A percentile compares a stretch with the other conserved stretches of the same genome.
These are phyloP conservation scores for Malus domestica DNA, from an alignment of 306 rosid species.

Conservation along the genomic window ASM211411v1 NC_041799.1:1388001-1388500, in stretches of 20 bases:
- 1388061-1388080: constrained; percentile 64
- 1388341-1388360: constrained; percentile 40
- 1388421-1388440: neutral
- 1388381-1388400: constrained; percentile 13
- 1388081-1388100: constrained; percentile 59
- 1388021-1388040: constrained; percentile 40
- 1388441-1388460: neutral
- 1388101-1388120: constrained; percentile 70
- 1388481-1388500: neutral
- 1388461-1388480: neutral
- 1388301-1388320: constrained; percentile 78
- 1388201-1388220: constrained; percentile 61
- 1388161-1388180: constrained; percentile 25
- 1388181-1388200: constrained; percentile 37
- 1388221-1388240: constrained; percentile 99
- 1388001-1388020: constrained; percentile 30
- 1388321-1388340: constrained; percentile 52
- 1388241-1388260: constrained; percentile 99
- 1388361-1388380: constrained; percentile 25
- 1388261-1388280: constrained; percentile 94
- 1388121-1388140: constrained; percentile 67
- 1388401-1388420: neutral
- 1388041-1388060: constrained; percentile 53
- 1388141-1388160: constrained; percentile 20
- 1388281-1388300: constrained; percentile 86